Percentiles rank a stretch among this genome's conserved stretches.
Evolutionary conservation across 495 filamentous ascomycete genomes (phyloP).

Genomic region (Aspergillus sclerotioniger): DNA sequence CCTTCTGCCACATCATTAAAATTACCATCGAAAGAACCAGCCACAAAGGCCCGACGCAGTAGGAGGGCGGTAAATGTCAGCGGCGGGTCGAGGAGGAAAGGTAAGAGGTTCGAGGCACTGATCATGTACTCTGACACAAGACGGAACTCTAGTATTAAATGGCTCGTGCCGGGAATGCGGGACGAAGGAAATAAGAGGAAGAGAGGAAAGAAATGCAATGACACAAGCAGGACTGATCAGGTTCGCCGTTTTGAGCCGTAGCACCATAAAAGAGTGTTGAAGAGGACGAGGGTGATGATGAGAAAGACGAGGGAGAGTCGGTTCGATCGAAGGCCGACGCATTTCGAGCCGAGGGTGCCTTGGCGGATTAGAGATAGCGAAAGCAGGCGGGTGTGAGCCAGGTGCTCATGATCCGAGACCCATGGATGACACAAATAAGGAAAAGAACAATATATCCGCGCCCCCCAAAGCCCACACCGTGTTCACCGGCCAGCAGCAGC

Average conservation of each 20-base stretch:
- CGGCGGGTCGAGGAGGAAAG: constrained; percentile 9
- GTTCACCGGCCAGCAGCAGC: constrained; percentile 23
- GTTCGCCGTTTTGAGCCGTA: constrained; percentile 47
- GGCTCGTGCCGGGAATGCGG: constrained; percentile 32
- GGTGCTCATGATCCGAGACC: constrained; percentile 11
- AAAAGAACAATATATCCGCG: constrained; percentile 21
- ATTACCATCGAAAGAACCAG: constrained; percentile 13
- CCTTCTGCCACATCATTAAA: constrained; percentile 20
- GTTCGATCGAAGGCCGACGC: constrained; percentile 18
- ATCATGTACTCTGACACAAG: constrained; percentile 27
- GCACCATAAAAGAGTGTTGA: constrained; percentile 46
- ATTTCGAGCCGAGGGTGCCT: constrained; percentile 17
- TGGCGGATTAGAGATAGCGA: constrained; percentile 12
- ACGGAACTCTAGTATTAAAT: constrained; percentile 41
- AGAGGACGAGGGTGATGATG: constrained; percentile 15
- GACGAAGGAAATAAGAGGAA: constrained; percentile 17
- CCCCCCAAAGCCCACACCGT: constrained; percentile 16
- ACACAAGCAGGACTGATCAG: constrained; percentile 30
- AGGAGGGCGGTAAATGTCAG: constrained; percentile 5
- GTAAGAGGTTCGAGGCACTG: constrained; percentile 12
- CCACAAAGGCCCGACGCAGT: constrained; percentile 9
- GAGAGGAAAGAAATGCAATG: constrained; percentile 27
- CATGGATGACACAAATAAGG: constrained; percentile 31
- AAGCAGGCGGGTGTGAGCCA: constrained; percentile 7
- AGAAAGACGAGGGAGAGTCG: constrained; percentile 17